phyloP scores from a whole-genome alignment of 495 filamentous ascomycete species.

The Hypoxylon crocopeplum region DNA sequence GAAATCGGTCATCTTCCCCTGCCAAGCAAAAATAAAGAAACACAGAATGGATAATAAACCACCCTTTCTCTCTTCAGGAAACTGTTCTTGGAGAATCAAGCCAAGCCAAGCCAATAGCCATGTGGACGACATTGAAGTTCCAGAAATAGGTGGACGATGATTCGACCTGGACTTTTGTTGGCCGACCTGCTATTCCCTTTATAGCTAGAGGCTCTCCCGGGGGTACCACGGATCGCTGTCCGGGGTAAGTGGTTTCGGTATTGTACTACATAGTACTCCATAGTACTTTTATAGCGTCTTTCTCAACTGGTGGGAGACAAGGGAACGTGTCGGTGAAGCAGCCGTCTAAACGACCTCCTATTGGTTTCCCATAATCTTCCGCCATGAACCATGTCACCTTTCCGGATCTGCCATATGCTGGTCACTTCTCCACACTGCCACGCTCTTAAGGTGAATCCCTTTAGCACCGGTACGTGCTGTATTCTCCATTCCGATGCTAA shows the following conservation, averaged over 20 bases:
- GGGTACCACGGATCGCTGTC: conserved; percentile 25
- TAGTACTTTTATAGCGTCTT: conserved; percentile 4
- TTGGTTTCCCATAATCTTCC: conserved; percentile 8
- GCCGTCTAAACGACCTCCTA: background rate
- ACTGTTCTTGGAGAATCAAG: background rate
- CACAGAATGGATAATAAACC: background rate
- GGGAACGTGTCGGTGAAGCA: conserved; percentile 28
- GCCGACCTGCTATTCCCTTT: conserved; percentile 10
- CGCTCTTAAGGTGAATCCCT: no score
- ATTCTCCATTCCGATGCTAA: conserved; percentile 11
- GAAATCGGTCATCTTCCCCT: no score
- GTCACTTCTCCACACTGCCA: no score
- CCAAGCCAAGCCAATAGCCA: conserved; percentile 18
- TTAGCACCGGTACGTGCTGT: background rate
- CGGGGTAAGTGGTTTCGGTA: conserved; percentile 26
- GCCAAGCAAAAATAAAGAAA: no score
- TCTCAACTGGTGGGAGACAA: conserved; percentile 30
- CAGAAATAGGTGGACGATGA: conserved; percentile 16
- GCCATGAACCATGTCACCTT: background rate
- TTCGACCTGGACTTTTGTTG: conserved; percentile 36
- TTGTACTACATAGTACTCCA: conserved; percentile 4
- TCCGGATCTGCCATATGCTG: conserved; percentile 26
- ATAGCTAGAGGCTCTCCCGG: background rate
- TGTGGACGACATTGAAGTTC: conserved; percentile 6
- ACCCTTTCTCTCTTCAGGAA: background rate